Conservation (phyloP, 2,329 filamentous ascomycete species). For the Aureobasidium zeae region DNA sequence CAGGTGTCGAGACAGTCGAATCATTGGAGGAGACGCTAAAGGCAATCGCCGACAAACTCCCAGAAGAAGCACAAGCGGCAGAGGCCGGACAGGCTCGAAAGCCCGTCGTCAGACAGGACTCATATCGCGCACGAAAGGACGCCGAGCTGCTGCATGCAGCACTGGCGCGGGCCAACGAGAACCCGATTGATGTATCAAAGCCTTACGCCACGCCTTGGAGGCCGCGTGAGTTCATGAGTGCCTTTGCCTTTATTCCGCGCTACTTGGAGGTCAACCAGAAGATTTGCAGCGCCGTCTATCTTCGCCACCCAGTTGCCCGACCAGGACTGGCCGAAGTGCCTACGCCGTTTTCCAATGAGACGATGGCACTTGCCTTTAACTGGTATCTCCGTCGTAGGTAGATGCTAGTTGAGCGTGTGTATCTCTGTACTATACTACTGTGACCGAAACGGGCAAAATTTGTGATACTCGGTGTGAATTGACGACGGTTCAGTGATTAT, state of each 20-base stretch:
- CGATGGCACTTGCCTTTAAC: slow-evolving; percentile 76
- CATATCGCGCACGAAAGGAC: slow-evolving; percentile 47
- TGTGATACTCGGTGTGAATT: no score
- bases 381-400: slow-evolving; percentile 92
- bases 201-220: slow-evolving; percentile 88
- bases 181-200: slow-evolving; percentile 66
- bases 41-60: slow-evolving; percentile 37
- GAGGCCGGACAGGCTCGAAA: slow-evolving; percentile 21
- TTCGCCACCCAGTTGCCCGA: slow-evolving; percentile 85
- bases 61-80: slow-evolving; percentile 26
- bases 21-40: slow-evolving; percentile 29
- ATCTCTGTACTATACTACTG: slow-evolving; percentile 13
- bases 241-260: slow-evolving; percentile 88
- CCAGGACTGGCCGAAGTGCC: slow-evolving; percentile 66
- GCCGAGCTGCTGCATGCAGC: slow-evolving; percentile 46
- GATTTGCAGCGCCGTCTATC: slow-evolving; percentile 88
- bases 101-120: slow-evolving; percentile 35
- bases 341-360: slow-evolving; percentile 62
- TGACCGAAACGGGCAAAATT: no score
- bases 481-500: no score
- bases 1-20: slow-evolving; percentile 22
- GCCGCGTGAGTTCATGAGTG: slow-evolving; percentile 75
- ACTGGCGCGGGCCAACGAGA: slow-evolving; percentile 57
- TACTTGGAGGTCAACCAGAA: slow-evolving; percentile 98
- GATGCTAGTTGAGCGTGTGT: slow-evolving; percentile 55